These are phyloP conservation scores for Pelargonium australe DNA, from an alignment of 441 rosid genomes.

Conservation along the genomic window DNA sequence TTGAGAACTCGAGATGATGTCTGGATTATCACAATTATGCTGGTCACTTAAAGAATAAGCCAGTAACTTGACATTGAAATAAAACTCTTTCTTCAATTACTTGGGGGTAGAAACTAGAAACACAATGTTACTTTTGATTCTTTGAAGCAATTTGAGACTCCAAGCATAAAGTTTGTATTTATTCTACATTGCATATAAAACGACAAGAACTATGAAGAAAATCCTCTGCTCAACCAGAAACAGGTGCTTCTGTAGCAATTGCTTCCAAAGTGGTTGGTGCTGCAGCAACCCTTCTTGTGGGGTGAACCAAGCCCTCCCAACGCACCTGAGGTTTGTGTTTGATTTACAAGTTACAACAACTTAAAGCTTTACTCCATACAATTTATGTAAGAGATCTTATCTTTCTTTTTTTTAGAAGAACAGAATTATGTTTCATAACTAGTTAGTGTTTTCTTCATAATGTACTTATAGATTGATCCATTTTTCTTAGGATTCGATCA, in stretches of 20 bases:
- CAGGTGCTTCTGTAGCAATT: background rate
- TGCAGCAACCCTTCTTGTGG: background rate
- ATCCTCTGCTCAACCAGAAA: background rate
- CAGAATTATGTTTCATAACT: background rate
- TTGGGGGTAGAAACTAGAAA: background rate
- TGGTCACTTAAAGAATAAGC: background rate
- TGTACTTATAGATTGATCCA: background rate
- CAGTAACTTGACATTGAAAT: no score
- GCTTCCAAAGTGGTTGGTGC: background rate
- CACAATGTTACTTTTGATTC: background rate
- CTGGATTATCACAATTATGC: background rate
- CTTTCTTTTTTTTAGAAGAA: background rate
- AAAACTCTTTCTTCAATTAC: background rate
- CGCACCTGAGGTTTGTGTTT: background rate
- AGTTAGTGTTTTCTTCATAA: background rate
- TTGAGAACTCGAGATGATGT: no score
- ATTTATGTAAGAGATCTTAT: background rate
- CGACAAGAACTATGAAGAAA: background rate
- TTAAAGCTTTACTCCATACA: background rate
- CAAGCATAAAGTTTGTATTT: background rate
- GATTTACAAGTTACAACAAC: background rate
- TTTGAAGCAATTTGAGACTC: background rate
- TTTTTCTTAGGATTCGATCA: background rate
- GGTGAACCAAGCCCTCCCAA: background rate
- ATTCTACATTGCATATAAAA: background rate